Evolutionary conservation across 2,329 filamentous ascomycete species (phyloP).

Genomic region (Ophiocordyceps camponoti-floridani): DNA sequence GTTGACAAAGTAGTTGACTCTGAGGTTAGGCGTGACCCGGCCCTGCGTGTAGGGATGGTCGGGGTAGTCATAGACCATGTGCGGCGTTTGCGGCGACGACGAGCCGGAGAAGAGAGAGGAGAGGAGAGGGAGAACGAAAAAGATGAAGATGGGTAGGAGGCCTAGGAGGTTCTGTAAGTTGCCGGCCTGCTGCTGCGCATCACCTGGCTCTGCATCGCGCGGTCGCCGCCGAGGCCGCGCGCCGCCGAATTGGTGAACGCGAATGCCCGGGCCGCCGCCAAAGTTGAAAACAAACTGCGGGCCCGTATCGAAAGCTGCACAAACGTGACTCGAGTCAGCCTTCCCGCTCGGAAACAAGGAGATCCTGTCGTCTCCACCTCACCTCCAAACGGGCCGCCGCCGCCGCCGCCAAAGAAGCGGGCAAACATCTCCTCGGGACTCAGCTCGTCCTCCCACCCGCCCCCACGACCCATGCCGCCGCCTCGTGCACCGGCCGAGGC

Average conservation of each 20-base stretch:
- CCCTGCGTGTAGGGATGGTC: constrained; percentile 54
- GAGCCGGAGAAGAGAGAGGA: constrained; percentile 56
- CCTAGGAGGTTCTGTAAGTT: constrained; percentile 47
- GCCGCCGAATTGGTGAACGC: constrained; percentile 92
- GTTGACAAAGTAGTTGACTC: constrained; percentile 73
- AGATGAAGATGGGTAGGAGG: too few relatives aligned
- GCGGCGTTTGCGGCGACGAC: constrained; percentile 34
- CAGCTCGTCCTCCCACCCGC: constrained; percentile 78
- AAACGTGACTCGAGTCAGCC: constrained; percentile 8
- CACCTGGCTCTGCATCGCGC: constrained; percentile 37
- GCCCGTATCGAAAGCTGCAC: constrained; percentile 51
- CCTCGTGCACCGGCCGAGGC: constrained; percentile 23
- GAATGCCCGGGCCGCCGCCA: constrained; percentile 75
- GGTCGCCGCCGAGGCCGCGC: constrained; percentile 59
- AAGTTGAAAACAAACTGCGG: constrained; percentile 93
- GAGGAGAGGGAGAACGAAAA: constrained; percentile 65
- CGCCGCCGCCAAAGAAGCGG: constrained; percentile 79
- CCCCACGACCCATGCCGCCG: constrained; percentile 28
- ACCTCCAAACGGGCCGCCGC: constrained; percentile 32
- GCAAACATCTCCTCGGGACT: constrained; percentile 95
- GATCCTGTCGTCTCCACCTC: too few relatives aligned
- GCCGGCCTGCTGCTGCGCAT: constrained; percentile 24
- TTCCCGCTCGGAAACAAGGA: neutral
- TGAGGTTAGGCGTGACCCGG: constrained; percentile 51
- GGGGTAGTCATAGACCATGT: constrained; percentile 58